Conservation (phyloP, 73 alveolate genomes). For the Durusdinium trenchii region DNA sequence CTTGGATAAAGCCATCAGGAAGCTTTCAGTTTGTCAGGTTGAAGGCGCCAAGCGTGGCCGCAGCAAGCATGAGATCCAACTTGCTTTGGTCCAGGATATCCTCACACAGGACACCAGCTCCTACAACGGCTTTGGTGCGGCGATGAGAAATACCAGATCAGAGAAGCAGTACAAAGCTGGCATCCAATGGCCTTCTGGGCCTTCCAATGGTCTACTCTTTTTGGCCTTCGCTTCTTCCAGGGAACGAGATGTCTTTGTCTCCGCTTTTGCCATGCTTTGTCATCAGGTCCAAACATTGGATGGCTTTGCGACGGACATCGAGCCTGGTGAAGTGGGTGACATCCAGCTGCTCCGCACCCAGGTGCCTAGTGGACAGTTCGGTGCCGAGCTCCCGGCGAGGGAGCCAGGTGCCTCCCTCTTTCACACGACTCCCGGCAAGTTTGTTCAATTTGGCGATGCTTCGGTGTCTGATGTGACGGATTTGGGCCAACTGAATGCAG, state of each 20-base stretch:
- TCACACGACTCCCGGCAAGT: conserved; percentile 72
- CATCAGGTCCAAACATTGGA: conserved; percentile 31
- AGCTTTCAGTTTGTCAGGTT: neutral
- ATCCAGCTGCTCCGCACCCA: neutral
- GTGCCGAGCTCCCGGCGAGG: neutral
- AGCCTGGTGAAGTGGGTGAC: neutral
- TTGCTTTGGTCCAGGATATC: neutral
- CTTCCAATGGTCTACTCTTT: neutral
- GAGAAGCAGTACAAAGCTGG: conserved; percentile 2
- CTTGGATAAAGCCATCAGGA: conserved; percentile 29
- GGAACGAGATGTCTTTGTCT: conserved; percentile 38
- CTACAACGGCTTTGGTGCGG: neutral
- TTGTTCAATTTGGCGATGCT: conserved; percentile 13
- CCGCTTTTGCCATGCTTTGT: conserved; percentile 24
- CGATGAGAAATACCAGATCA: neutral
- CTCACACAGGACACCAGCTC: conserved; percentile 16
- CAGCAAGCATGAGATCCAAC: conserved; percentile 3
- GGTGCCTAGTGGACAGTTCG: neutral
- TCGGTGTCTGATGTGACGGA: conserved; percentile 3
- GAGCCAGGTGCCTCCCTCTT: conserved; percentile 33
- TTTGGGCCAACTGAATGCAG: neutral
- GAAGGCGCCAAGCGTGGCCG: neutral
- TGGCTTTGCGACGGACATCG: neutral
- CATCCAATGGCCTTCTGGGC: neutral
- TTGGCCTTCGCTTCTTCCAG: neutral